phyloP scores from a whole-genome alignment of 306 rosid genomes.

The Quercus dentata region DNA sequence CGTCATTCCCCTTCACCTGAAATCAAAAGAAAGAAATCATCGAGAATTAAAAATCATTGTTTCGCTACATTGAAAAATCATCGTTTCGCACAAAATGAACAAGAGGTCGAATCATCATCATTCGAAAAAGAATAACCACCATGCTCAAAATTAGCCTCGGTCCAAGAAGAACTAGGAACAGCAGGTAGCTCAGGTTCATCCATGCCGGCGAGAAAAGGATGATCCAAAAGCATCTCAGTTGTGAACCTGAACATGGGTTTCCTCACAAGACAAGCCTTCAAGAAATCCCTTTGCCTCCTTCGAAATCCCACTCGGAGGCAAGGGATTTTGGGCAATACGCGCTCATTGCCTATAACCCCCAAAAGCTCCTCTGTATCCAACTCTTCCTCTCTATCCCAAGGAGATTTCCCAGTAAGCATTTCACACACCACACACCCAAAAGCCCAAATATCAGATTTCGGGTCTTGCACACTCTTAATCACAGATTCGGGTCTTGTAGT shows the following conservation, averaged over 20 bases:
- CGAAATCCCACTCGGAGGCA: neutral
- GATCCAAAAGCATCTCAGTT: constrained; percentile 27
- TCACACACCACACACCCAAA: no score
- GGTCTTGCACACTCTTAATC: no score
- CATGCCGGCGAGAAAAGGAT: neutral
- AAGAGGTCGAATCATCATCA: no score
- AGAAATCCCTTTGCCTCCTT: neutral
- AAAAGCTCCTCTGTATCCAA: neutral
- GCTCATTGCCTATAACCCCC: neutral
- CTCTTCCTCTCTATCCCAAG: neutral
- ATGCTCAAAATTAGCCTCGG: neutral
- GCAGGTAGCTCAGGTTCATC: neutral
- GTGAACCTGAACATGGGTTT: constrained; percentile 14
- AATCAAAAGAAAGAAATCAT: no score
- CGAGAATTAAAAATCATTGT: no score
- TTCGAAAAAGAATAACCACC: neutral
- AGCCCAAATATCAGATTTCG: no score
- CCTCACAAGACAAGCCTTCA: constrained; percentile 26
- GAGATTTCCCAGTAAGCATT: no score
- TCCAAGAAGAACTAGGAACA: neutral
- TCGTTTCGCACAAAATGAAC: no score
- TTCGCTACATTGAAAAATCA: no score
- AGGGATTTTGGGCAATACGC: neutral
- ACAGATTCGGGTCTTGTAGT: no score
- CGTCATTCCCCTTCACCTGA: no score